These are phyloP conservation scores for Isabelozyma gotoi DNA, from an alignment of 805 yeast species.

Conservation along the genomic window DNA sequence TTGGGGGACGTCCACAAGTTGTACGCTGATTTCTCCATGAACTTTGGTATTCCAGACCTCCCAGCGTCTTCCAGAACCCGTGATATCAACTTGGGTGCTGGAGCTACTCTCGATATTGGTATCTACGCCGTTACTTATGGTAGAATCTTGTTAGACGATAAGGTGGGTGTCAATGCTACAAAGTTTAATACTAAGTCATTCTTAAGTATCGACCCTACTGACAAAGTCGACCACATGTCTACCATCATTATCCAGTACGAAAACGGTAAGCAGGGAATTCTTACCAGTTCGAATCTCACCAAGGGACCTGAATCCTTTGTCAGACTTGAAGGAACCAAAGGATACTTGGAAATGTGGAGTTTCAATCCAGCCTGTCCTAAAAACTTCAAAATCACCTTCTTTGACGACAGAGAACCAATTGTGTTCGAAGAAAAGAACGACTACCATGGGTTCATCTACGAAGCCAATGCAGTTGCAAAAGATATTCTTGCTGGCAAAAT, in stretches of 20 bases:
- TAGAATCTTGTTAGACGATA: conserved; percentile 36
- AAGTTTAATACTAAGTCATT: conserved; percentile 28
- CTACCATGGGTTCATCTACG: conserved; percentile 52
- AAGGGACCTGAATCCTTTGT: conserved; percentile 27
- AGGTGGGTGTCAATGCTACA: conserved; percentile 27
- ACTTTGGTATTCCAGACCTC: conserved; percentile 29
- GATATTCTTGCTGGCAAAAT: conserved; percentile 40
- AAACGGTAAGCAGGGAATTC: conserved; percentile 42
- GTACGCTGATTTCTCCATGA: conserved; percentile 41
- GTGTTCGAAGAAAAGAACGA: conserved; percentile 34
- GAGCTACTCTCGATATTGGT: conserved; percentile 57
- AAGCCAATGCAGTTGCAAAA: conserved; percentile 54
- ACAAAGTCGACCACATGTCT: conserved; percentile 43
- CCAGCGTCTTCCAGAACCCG: conserved; percentile 37
- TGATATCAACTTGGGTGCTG: conserved; percentile 52
- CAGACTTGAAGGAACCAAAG: conserved; percentile 36
- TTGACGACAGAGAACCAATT: conserved; percentile 18
- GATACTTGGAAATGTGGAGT: conserved; percentile 27
- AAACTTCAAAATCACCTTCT: conserved; percentile 30
- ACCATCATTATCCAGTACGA: conserved; percentile 36
- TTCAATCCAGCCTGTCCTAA: conserved; percentile 33
- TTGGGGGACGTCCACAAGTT: conserved; percentile 50
- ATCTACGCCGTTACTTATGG: conserved; percentile 50
- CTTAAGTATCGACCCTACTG: conserved; percentile 31
- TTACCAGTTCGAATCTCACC: conserved; percentile 28